Conservation (phyloP, 208 protist species). For the Sergeia podlipaevii region DNA sequence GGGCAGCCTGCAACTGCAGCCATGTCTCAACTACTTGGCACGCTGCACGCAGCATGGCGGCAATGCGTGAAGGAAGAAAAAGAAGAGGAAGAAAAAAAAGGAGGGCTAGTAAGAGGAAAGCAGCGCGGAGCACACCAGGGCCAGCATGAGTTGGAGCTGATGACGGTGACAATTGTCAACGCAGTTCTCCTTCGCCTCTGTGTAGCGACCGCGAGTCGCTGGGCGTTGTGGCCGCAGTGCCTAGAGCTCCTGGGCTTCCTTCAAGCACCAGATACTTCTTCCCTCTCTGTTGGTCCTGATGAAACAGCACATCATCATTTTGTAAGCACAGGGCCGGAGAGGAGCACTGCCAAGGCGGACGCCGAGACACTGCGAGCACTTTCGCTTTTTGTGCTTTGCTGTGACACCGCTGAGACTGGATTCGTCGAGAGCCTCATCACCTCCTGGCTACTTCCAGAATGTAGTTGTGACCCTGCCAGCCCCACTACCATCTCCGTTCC, state of each 20-base stretch:
- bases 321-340: neutral
- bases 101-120: too few species aligned
- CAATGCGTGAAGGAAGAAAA: too few species aligned
- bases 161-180: conserved; percentile 28
- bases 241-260: conserved; percentile 31
- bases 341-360: neutral
- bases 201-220: conserved; percentile 28
- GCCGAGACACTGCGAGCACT: conserved; percentile 37
- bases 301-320: too few species aligned
- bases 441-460: too few species aligned
- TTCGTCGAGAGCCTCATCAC: conserved; percentile 52
- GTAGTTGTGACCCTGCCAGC: too few species aligned
- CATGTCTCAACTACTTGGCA: neutral
- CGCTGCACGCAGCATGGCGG: neutral
- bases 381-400: conserved; percentile 34
- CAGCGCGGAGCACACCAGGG: too few species aligned
- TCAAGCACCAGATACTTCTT: neutral
- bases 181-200: conserved; percentile 52
- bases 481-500: too few species aligned
- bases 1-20: neutral
- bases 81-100: too few species aligned
- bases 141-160: neutral
- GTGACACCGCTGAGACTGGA: conserved; percentile 42
- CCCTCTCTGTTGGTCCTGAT: neutral
- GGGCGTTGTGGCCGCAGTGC: conserved; percentile 64